Evolutionary conservation across 1,284 basidiomycete species (phyloP).

Genomic region (Cryptococcus depauperatus): DNA sequence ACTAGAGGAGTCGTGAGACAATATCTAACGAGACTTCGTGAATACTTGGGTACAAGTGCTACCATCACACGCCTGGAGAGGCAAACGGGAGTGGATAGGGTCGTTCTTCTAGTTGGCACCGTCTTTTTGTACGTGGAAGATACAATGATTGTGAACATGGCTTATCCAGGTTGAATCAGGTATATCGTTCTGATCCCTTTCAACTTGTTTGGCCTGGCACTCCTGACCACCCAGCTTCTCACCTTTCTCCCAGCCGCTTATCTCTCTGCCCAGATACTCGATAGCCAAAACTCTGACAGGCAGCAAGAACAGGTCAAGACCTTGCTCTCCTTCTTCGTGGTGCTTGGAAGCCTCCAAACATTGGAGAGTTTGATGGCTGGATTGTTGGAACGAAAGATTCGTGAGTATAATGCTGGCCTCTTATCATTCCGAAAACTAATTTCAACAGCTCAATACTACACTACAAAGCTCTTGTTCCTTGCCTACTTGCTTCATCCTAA

Average conservation of each 20-base stretch:
- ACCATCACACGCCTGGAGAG: conserved; percentile 26
- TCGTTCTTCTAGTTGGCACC: conserved; percentile 27
- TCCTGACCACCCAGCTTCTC: conserved; percentile 29
- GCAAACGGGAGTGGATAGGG: conserved; percentile 29
- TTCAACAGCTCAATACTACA: conserved; percentile 35
- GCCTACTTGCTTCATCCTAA: conserved; percentile 36
- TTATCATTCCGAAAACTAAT: not conserved
- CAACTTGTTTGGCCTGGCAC: conserved; percentile 35
- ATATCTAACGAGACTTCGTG: conserved; percentile 23
- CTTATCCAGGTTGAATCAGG: too few relatives aligned
- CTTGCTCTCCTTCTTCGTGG: conserved; percentile 37
- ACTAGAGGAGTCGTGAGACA: conserved; percentile 19
- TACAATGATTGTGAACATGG: not conserved
- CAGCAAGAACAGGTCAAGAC: conserved; percentile 23
- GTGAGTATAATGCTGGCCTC: conserved; percentile 14
- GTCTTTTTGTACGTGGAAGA: conserved; percentile 25
- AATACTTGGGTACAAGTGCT: conserved; percentile 23
- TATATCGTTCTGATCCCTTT: conserved; percentile 36
- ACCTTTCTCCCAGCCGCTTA: conserved; percentile 26
- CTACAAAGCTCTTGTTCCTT: conserved; percentile 34
- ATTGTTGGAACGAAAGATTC: conserved; percentile 24
- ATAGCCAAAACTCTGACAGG: conserved; percentile 3
- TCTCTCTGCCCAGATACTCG: conserved; percentile 26
- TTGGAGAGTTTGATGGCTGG: conserved; percentile 32
- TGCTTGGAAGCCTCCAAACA: conserved; percentile 36